phyloP scores from a whole-genome alignment of 108 stramenopile species.

The Stephanodiscus minutulus region DNA sequence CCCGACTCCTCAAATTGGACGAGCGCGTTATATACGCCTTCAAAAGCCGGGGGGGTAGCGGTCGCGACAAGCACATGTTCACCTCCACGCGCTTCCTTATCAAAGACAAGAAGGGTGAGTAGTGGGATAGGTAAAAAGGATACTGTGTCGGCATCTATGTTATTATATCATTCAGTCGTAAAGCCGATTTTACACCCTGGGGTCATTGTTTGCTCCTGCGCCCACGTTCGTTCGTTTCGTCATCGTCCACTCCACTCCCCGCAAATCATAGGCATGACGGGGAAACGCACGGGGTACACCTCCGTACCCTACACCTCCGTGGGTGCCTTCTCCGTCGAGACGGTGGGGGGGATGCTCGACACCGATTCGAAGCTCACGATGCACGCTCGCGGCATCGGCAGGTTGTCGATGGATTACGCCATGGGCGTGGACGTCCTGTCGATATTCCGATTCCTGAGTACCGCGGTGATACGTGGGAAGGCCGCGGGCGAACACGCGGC shows the following conservation, averaged over 20 bases:
- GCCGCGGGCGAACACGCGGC: slow-evolving; percentile 27
- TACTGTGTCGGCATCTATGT: too few relatives aligned
- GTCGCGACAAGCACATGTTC: slow-evolving; percentile 57
- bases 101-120: slow-evolving; percentile 51
- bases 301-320: slow-evolving; percentile 49
- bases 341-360: slow-evolving; percentile 52
- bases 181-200: neutral
- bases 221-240: neutral
- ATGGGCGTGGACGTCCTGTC: slow-evolving; percentile 41
- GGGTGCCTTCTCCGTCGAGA: slow-evolving; percentile 52
- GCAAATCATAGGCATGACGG: slow-evolving; percentile 45
- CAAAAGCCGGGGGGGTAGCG: slow-evolving; percentile 56
- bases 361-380: slow-evolving; percentile 43
- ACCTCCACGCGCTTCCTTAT: slow-evolving; percentile 60
- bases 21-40: slow-evolving; percentile 63
- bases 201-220: neutral
- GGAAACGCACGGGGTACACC: slow-evolving; percentile 53
- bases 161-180: too few relatives aligned
- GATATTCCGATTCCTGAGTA: slow-evolving; percentile 47
- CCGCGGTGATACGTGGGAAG: slow-evolving; percentile 30
- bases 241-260: neutral
- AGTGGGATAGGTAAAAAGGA: too few relatives aligned
- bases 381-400: slow-evolving; percentile 39
- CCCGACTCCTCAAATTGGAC: slow-evolving; percentile 38
- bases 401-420: slow-evolving; percentile 41